Conservation (phyloP, 495 filamentous ascomycete genomes). For the Annulohypoxylon maeteangense region DNA sequence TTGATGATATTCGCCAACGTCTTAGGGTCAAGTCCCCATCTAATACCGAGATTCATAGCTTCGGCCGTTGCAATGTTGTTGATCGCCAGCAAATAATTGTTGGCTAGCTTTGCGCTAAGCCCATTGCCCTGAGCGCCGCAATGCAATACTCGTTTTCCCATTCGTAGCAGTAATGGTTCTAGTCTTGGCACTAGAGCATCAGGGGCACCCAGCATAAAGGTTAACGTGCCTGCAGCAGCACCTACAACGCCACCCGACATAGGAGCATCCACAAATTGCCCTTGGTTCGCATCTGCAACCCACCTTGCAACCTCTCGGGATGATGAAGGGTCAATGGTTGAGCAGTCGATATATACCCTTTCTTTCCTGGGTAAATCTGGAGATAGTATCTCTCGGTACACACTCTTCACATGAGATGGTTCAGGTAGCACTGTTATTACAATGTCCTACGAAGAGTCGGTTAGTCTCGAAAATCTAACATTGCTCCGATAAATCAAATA, state of each 20-base stretch:
- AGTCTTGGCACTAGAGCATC: conserved; percentile 67
- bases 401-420: conserved; percentile 78
- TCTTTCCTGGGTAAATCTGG: conserved; percentile 57
- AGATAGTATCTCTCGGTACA: conserved; percentile 73
- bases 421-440: conserved; percentile 85
- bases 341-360: conserved; percentile 82
- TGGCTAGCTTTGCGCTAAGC: conserved; percentile 86
- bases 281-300: conserved; percentile 63
- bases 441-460: conserved; percentile 65
- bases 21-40: conserved; percentile 84
- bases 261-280: conserved; percentile 80
- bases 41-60: conserved; percentile 90
- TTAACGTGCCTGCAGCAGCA: conserved; percentile 76
- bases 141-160: conserved; percentile 86
- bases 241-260: conserved; percentile 91
- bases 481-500: not conserved
- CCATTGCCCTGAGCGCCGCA: conserved; percentile 83
- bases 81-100: conserved; percentile 92
- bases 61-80: conserved; percentile 94
- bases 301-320: conserved; percentile 73
- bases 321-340: conserved; percentile 85
- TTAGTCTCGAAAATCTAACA: conserved; percentile 31
- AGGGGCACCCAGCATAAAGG: conserved; percentile 87
- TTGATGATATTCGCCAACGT: conserved; percentile 84
- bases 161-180: conserved; percentile 71